Evolutionary conservation across 2,329 filamentous ascomycete genomes (phyloP).

Genomic region (Sphaerulina musiva): DNA sequence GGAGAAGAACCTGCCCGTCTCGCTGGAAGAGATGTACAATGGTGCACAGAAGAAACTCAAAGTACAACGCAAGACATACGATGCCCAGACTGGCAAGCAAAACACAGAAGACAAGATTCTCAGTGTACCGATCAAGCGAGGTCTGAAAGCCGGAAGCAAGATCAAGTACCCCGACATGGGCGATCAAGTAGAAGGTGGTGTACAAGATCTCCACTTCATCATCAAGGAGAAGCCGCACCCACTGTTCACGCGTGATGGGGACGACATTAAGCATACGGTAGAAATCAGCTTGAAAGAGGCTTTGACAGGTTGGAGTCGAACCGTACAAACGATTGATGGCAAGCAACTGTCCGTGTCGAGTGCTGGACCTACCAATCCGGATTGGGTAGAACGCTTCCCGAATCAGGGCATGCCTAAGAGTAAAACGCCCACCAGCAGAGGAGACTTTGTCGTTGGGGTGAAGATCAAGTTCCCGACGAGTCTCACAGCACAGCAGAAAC

Average conservation of each 20-base stretch:
- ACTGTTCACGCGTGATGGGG: slow-evolving; percentile 76
- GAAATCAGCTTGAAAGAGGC: slow-evolving; percentile 88
- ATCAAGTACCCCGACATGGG: slow-evolving; percentile 98
- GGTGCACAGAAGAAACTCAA: slow-evolving; percentile 95
- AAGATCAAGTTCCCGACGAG: slow-evolving; percentile 86
- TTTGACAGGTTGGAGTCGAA: slow-evolving; percentile 85
- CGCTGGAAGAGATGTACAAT: slow-evolving; percentile 80
- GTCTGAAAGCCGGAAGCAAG: slow-evolving; percentile 93
- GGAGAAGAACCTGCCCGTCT: slow-evolving; percentile 72
- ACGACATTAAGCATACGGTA: slow-evolving; percentile 73
- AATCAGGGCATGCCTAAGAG: slow-evolving; percentile 88
- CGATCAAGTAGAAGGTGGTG: slow-evolving; percentile 91
- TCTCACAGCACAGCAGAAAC: slow-evolving; percentile 72
- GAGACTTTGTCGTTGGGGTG: slow-evolving; percentile 82
- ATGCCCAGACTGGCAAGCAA: slow-evolving; percentile 70
- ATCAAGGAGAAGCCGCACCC: slow-evolving; percentile 90
- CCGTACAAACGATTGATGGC: slow-evolving; percentile 88
- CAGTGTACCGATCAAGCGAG: slow-evolving; percentile 91
- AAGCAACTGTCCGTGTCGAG: slow-evolving; percentile 76
- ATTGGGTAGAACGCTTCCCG: slow-evolving; percentile 73
- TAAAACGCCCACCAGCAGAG: slow-evolving; percentile 77
- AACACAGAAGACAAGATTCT: slow-evolving; percentile 82
- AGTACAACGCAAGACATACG: slow-evolving; percentile 93
- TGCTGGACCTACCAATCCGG: slow-evolving; percentile 76
- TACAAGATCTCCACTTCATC: slow-evolving; percentile 92